phyloP scores from a whole-genome alignment of 2,329 filamentous ascomycete species.

The Talaromyces sp. region DNA sequence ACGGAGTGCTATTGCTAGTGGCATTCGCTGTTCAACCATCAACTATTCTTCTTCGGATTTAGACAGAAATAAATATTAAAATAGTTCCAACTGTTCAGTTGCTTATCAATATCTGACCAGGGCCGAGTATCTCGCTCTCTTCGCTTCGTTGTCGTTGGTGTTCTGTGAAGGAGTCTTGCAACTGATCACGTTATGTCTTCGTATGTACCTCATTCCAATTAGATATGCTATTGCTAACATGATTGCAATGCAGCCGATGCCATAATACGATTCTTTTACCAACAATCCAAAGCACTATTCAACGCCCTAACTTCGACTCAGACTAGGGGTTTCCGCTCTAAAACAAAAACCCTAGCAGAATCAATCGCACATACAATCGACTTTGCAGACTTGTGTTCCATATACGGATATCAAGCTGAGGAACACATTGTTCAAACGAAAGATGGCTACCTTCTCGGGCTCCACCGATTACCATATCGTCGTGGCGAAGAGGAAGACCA shows the following conservation, averaged over 20 bases:
- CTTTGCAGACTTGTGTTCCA: conserved; percentile 86
- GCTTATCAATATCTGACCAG: conserved; percentile 37
- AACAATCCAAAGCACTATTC: conserved; percentile 74
- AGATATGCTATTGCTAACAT: background rate
- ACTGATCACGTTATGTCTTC: conserved; percentile 80
- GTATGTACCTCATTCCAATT: conserved; percentile 47
- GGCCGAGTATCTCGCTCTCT: conserved; percentile 79
- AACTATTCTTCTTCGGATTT: background rate
- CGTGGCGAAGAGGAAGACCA: conserved; percentile 73
- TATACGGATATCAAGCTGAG: conserved; percentile 89
- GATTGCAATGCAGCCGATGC: conserved; percentile 56
- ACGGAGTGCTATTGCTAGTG: background rate
- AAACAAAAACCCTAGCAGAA: conserved; percentile 65
- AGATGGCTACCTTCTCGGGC: conserved; percentile 85
- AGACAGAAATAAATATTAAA: too few species aligned
- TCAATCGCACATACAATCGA: conserved; percentile 81
- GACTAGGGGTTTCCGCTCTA: conserved; percentile 61
- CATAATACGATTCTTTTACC: conserved; percentile 76
- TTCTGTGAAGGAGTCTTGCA: conserved; percentile 76
- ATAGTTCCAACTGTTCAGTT: background rate
- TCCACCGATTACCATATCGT: conserved; percentile 80
- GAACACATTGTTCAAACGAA: conserved; percentile 93
- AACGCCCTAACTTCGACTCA: conserved; percentile 69
- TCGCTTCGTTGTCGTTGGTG: conserved; percentile 78
- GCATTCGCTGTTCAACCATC: background rate